Conservation (phyloP, 1,284 basidiomycete species). For the Tilletia caries region DNA sequence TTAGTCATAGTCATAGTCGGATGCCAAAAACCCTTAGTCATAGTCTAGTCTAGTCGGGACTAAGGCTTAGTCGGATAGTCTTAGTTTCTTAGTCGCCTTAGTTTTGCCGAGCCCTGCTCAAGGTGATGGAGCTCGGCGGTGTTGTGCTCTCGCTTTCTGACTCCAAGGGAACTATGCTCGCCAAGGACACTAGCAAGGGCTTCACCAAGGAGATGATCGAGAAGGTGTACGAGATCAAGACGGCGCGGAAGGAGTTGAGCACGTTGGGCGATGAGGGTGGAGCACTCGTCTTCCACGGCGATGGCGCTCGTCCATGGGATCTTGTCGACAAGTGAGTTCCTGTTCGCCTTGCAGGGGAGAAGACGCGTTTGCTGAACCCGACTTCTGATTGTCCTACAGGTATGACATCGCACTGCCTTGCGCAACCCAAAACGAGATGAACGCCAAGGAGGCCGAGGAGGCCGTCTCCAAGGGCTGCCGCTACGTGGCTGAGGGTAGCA, state of each 20-base stretch:
- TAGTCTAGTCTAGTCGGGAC: too few relatives aligned
- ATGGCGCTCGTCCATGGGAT: constrained; percentile 68
- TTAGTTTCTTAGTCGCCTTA: too few relatives aligned
- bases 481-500: too few relatives aligned
- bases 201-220: constrained; percentile 56
- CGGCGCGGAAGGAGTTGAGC: constrained; percentile 62
- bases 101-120: too few relatives aligned
- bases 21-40: too few relatives aligned
- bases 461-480: constrained; percentile 68
- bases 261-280: constrained; percentile 28
- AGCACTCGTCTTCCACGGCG: constrained; percentile 27
- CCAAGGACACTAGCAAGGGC: constrained; percentile 55
- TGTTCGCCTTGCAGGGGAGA: too few relatives aligned
- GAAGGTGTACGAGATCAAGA: constrained; percentile 61
- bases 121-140: constrained; percentile 74
- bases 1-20: too few relatives aligned
- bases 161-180: constrained; percentile 70
- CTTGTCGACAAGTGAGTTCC: constrained; percentile 59
- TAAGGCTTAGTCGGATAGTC: too few relatives aligned
- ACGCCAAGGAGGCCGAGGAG: constrained; percentile 67
- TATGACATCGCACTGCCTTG: constrained; percentile 70
- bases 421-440: constrained; percentile 76
- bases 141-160: constrained; percentile 74
- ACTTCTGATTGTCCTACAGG: too few relatives aligned
- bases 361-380: too few relatives aligned